Conservation (phyloP, 2,329 filamentous ascomycete genomes). For the Xylaria arbuscula region DNA sequence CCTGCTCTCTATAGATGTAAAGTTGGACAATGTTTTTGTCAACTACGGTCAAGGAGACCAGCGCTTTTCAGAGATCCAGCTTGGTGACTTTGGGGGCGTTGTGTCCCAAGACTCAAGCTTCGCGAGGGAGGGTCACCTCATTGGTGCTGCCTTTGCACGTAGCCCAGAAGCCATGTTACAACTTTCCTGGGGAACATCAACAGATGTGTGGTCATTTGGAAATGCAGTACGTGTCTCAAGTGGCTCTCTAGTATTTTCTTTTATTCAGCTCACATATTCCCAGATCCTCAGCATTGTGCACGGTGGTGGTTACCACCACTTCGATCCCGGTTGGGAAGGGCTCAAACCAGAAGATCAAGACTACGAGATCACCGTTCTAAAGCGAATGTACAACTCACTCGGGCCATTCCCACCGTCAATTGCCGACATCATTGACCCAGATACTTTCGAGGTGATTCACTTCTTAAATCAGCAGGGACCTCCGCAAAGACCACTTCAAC, state of each 20-base stretch:
- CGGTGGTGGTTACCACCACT: constrained; percentile 44
- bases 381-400: constrained; percentile 44
- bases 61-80: constrained; percentile 45
- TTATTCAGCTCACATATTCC: constrained; percentile 12
- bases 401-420: constrained; percentile 41
- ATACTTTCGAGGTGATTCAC: constrained; percentile 37
- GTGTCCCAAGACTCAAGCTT: constrained; percentile 41
- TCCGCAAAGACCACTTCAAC: constrained; percentile 41
- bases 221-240: constrained; percentile 36
- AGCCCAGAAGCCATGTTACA: constrained; percentile 45
- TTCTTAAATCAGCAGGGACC: constrained; percentile 40
- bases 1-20: constrained; percentile 40
- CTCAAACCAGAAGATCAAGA: constrained; percentile 37
- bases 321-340: constrained; percentile 41
- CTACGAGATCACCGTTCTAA: constrained; percentile 44
- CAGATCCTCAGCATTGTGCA: constrained; percentile 44
- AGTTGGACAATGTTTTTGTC: constrained; percentile 46
- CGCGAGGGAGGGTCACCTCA: constrained; percentile 41
- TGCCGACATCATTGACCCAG: constrained; percentile 37
- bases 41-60: constrained; percentile 36
- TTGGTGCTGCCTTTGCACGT: constrained; percentile 42
- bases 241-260: constrained; percentile 9
- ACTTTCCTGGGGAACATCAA: constrained; percentile 42
- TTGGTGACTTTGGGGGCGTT: constrained; percentile 44
- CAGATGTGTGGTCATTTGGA: constrained; percentile 48